A percentile compares a stretch with the other conserved stretches of the same genome.
Evolutionary conservation across 2,329 filamentous ascomycete species (phyloP).

Genomic region (Lecanoromycetidae sp.): DNA sequence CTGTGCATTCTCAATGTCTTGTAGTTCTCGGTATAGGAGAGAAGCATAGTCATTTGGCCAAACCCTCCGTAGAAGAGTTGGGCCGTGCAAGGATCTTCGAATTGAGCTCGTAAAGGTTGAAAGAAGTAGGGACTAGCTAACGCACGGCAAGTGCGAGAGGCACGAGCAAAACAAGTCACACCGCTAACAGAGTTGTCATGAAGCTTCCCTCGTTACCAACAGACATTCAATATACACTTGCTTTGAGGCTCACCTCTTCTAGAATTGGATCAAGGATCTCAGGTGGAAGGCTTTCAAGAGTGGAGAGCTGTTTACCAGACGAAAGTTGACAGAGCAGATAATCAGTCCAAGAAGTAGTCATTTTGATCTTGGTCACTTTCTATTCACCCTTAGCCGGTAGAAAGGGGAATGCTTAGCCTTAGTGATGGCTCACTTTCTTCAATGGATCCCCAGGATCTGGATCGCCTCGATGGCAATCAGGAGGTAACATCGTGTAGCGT

Average conservation of each 20-base stretch:
- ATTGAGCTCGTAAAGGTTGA: background rate
- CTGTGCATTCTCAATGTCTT: background rate
- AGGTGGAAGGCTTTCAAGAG: background rate
- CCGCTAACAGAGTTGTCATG: background rate
- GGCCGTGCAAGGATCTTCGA: background rate
- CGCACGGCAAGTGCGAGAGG: conserved; percentile 3
- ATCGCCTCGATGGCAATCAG: too few relatives aligned
- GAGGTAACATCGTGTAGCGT: too few relatives aligned
- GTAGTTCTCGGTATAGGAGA: background rate
- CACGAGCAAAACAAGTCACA: background rate
- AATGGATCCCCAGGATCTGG: too few relatives aligned
- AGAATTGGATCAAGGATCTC: background rate
- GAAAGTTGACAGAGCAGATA: conserved; percentile 3
- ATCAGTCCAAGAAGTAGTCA: background rate
- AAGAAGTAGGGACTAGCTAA: conserved; percentile 4
- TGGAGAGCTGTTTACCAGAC: background rate
- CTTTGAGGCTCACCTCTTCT: background rate
- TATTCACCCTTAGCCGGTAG: background rate
- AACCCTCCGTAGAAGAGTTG: too few relatives aligned
- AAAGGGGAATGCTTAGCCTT: too few relatives aligned
- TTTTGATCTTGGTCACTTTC: background rate
- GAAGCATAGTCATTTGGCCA: too few relatives aligned
- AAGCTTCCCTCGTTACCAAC: background rate
- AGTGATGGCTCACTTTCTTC: too few relatives aligned
- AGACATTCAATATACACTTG: too few relatives aligned